Evolutionary conservation across 305 asterid species (phyloP), one percentile per base, ranked within the genome.

Genomic region (Solanum aculeatissimum): DNA sequence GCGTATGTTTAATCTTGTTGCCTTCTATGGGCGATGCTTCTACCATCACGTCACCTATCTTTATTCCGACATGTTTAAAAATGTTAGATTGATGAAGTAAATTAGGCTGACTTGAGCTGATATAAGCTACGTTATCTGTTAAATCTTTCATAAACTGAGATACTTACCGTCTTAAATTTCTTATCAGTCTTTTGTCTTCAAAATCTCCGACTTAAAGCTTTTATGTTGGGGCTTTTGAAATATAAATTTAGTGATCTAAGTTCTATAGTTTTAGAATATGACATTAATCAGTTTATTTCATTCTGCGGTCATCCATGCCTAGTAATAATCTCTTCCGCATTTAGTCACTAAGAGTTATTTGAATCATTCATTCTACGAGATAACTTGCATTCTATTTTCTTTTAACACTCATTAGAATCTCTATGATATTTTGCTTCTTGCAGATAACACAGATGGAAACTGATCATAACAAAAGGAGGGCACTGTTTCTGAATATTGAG

Each of bases 371-470:
- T 75, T 75, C 43, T 15, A 13, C 1, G 10, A 25, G 43, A 47
- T 25, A 47, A 75, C 62, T 47, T 75, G 62, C 81, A 47, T 47
- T 75, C 42, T 47, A 14, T 75, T 25, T 75, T 75, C 60, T 47
- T 74, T 40, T 7, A 4, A 75, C 0, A 6, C 16, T 75, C 25
- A 25, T 75, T 75, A 47, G 43, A 47, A 47, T 75, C 54, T 70
- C 19, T 70, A 3, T 11, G 79, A 42, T 58, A 6, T 53, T 87
- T 83, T 43, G 49, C 69, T 62, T 57, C 77, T 81, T 88, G 88
- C 90, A 97, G 99, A 91, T 95, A 71, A 89, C 86, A 65, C 94
- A 89, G 88, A 86, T 93, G 93, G 98, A 93, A 88, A 81, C 86
- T 55, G 95, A 92, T 89, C 89, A 87, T 47, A 86, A 92, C 87